Conservation (phyloP, 139 green algal genomes). For the Auxenochlorella pyrenoidosa region DNA sequence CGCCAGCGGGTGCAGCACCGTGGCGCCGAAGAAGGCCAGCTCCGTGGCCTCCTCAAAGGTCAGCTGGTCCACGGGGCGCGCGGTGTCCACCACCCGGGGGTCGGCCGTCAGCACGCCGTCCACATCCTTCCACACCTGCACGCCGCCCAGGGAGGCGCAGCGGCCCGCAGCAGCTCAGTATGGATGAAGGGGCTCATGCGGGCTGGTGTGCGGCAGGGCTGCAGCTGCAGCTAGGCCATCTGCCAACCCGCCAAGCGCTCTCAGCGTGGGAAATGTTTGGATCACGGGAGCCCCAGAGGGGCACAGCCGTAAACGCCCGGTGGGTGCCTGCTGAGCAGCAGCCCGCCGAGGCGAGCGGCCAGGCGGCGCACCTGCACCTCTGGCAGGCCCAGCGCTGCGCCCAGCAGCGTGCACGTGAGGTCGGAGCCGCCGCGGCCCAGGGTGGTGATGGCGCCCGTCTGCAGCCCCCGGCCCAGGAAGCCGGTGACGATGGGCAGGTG, state of each 20-base stretch:
- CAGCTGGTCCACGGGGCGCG: slow-evolving; percentile 85
- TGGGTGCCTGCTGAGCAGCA: neutral
- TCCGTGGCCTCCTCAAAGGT: slow-evolving; percentile 99
- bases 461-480: slow-evolving; percentile 88
- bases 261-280: no score
- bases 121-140: slow-evolving; percentile 99
- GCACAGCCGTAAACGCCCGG: no score
- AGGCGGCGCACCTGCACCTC: slow-evolving; percentile 79
- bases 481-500: slow-evolving; percentile 92
- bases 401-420: slow-evolving; percentile 95
- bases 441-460: slow-evolving; percentile 93
- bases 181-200: no score
- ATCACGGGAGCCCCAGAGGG: no score
- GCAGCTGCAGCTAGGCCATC: no score
- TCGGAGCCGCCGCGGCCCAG: slow-evolving; percentile 96
- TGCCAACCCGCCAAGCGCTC: no score
- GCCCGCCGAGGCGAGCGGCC: neutral
- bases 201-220: no score
- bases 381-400: slow-evolving; percentile 79
- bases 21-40: slow-evolving; percentile 97
- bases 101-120: slow-evolving; percentile 97
- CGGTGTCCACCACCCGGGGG: slow-evolving; percentile 83
- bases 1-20: slow-evolving; percentile 95
- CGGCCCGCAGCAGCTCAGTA: no score
- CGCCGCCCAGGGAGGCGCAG: no score